A percentile compares a stretch with the other conserved stretches of the same genome.
These are phyloP conservation scores for Diaporthe sp. DNA, from an alignment of 2,329 filamentous ascomycete species.

Conservation along the genomic window DNA sequence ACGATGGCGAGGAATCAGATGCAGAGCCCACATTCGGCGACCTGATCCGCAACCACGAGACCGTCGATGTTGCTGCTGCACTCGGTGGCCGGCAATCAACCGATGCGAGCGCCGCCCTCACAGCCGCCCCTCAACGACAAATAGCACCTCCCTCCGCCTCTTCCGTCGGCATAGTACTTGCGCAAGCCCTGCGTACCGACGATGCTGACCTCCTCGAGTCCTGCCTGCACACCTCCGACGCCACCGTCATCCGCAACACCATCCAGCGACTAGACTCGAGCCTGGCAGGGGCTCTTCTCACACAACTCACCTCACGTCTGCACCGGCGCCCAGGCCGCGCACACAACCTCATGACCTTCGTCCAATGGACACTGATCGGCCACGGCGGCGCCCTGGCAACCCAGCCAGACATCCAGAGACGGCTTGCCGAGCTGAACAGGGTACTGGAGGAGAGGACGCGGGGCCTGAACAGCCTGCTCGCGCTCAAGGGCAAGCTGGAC, in stretches of 20 bases:
- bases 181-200: constrained; percentile 92
- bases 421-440: constrained; percentile 82
- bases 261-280: constrained; percentile 91
- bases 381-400: constrained; percentile 93
- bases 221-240: constrained; percentile 85
- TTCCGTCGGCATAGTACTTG: constrained; percentile 91
- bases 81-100: constrained; percentile 56
- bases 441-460: constrained; percentile 89
- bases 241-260: constrained; percentile 84
- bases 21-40: constrained; percentile 85
- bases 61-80: constrained; percentile 80
- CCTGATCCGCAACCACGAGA: constrained; percentile 78
- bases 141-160: constrained; percentile 77
- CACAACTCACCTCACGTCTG: constrained; percentile 87
- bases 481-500: constrained; percentile 94
- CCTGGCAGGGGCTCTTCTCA: constrained; percentile 82
- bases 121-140: constrained; percentile 53
- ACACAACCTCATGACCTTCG: constrained; percentile 92
- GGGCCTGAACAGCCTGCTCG: constrained; percentile 83
- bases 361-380: constrained; percentile 92
- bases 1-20: constrained; percentile 60
- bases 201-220: constrained; percentile 91
- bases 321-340: constrained; percentile 90
- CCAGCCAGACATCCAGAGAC: constrained; percentile 84
- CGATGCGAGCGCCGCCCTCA: constrained; percentile 48